phyloP scores from a whole-genome alignment of 2,329 filamentous ascomycete genomes.

The Shiraia sp. region DNA sequence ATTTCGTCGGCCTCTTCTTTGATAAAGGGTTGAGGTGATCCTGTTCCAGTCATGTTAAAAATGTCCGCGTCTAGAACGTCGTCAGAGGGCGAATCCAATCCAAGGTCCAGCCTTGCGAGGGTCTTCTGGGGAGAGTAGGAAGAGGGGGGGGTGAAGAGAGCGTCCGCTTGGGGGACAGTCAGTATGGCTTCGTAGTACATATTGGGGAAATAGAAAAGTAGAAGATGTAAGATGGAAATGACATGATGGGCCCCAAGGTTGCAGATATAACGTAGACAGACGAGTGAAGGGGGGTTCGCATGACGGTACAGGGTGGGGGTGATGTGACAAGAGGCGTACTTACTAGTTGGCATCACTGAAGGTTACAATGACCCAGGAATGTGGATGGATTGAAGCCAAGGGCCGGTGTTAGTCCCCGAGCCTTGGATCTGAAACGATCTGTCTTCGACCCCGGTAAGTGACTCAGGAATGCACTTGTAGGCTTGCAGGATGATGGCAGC shows the following conservation, averaged over 20 bases:
- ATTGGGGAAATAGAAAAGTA: slow-evolving; percentile 16
- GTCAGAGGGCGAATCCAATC: slow-evolving; percentile 45
- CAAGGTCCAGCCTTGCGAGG: slow-evolving; percentile 43
- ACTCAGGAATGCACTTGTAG: slow-evolving; percentile 39
- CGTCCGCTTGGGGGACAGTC: slow-evolving; percentile 48
- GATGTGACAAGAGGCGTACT: slow-evolving; percentile 41
- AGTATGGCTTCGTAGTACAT: slow-evolving; percentile 44
- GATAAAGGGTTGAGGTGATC: slow-evolving; percentile 64
- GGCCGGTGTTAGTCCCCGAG: slow-evolving; percentile 38
- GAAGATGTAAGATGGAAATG: slow-evolving; percentile 3
- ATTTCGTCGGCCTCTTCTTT: slow-evolving; percentile 70
- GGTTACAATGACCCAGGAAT: slow-evolving; percentile 43
- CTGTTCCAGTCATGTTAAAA: slow-evolving; percentile 59
- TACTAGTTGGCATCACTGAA: slow-evolving; percentile 47
- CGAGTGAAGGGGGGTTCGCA: slow-evolving; percentile 29
- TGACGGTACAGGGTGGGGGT: slow-evolving; percentile 33
- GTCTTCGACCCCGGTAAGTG: slow-evolving; percentile 40
- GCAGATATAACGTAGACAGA: slow-evolving; percentile 29
- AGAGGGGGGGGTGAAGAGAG: slow-evolving; percentile 47
- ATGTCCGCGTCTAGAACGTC: slow-evolving; percentile 49
- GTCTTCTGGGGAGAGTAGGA: slow-evolving; percentile 47
- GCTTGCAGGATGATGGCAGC: slow-evolving; percentile 40
- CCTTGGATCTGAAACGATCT: slow-evolving; percentile 45
- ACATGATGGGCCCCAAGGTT: neutral
- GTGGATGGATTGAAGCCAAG: slow-evolving; percentile 40